Evolutionary conservation across 2,329 filamentous ascomycete species (phyloP).

Genomic region (Pseudogymnoascus sp.): DNA sequence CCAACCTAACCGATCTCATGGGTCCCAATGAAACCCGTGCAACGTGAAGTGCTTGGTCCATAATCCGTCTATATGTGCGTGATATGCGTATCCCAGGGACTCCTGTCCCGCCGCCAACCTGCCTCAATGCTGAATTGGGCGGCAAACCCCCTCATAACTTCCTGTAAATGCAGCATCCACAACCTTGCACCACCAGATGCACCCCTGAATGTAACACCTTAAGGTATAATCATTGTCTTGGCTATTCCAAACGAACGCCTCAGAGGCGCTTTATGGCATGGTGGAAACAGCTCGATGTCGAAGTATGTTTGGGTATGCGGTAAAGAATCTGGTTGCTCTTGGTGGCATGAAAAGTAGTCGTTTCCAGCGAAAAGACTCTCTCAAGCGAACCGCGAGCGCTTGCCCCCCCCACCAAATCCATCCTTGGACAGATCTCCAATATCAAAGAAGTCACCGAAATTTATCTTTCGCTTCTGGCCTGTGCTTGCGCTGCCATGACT

Average conservation of each 20-base stretch:
- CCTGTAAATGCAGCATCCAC: neutral
- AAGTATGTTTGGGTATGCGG: neutral
- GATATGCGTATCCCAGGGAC: neutral
- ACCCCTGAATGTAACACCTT: neutral
- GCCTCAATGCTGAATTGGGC: neutral
- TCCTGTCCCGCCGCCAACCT: neutral
- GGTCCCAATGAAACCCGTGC: neutral
- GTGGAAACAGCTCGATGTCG: neutral
- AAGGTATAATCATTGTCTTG: neutral
- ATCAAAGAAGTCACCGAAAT: slow-evolving; percentile 69
- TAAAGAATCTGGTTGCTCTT: neutral
- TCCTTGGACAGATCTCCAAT: slow-evolving; percentile 59
- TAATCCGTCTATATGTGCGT: neutral
- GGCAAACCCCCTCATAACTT: neutral
- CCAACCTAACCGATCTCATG: neutral
- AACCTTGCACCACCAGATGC: neutral
- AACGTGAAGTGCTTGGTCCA: neutral
- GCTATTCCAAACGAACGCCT: neutral
- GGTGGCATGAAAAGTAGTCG: neutral
- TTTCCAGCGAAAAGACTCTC: neutral
- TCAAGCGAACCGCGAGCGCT: slow-evolving; percentile 29
- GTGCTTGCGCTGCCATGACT: slow-evolving; percentile 12
- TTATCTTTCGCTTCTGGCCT: slow-evolving; percentile 65
- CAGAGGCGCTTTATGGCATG: neutral
- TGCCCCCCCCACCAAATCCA: slow-evolving; percentile 26